phyloP scores from a whole-genome alignment of 352 stramenopile genomes.

The Pelagophyceae sp. region DNA sequence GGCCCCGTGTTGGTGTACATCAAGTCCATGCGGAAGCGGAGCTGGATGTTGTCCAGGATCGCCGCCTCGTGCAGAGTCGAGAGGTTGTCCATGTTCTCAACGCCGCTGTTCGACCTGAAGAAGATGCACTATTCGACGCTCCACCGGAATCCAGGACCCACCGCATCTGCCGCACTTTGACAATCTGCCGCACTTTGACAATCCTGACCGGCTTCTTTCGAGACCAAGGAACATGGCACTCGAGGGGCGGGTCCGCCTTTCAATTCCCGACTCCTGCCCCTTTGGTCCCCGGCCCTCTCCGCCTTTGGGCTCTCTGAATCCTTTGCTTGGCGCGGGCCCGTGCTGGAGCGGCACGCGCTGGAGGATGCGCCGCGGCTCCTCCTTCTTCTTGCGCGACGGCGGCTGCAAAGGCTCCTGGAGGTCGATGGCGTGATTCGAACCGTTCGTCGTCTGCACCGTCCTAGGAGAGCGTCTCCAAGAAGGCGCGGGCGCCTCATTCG shows the following conservation, averaged over 20 bases:
- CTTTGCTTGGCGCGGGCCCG: no score
- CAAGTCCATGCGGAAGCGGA: conserved; percentile 14
- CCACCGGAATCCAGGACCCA: no score
- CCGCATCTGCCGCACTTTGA: no score
- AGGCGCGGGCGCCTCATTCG: no score
- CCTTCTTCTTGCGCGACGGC: conserved; percentile 17
- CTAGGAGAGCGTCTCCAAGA: not conserved
- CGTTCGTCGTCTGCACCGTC: not conserved
- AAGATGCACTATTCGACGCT: no score
- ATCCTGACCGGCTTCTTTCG: no score
- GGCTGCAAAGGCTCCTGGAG: conserved; percentile 6
- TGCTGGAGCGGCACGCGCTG: conserved; percentile 17
- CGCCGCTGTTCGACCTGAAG: conserved; percentile 9
- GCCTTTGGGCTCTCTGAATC: no score
- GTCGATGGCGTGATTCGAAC: not conserved
- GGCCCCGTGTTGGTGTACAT: conserved; percentile 24
- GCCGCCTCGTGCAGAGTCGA: not conserved
- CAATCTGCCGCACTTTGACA: no score
- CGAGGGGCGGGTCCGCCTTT: no score
- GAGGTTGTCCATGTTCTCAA: conserved; percentile 22
- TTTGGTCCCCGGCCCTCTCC: no score
- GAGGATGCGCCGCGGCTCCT: conserved; percentile 3
- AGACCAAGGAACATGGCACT: no score
- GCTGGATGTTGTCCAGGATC: conserved; percentile 21
- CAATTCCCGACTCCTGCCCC: no score